Conservation (phyloP, 345 rosid genomes). For the Reutealis trisperma region DNA sequence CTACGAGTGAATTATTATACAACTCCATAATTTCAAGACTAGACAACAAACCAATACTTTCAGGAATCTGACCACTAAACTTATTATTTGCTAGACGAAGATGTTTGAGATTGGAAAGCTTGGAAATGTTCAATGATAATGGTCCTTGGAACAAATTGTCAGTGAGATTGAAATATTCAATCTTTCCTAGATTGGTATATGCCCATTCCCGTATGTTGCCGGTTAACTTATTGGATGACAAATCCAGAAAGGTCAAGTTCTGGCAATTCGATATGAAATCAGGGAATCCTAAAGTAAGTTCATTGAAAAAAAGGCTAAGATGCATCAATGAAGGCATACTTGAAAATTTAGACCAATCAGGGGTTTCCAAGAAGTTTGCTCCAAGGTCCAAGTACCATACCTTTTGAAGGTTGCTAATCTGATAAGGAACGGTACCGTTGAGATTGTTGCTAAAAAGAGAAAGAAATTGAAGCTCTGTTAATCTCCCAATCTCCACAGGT, state of each 20-base stretch:
- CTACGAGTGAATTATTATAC: constrained; percentile 44
- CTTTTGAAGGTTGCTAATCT: constrained; percentile 49
- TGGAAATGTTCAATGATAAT: constrained; percentile 44
- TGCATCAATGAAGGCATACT: constrained; percentile 48
- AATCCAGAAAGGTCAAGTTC: constrained; percentile 56
- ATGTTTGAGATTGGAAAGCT: constrained; percentile 50
- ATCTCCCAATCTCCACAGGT: constrained; percentile 41
- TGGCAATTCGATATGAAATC: constrained; percentile 39
- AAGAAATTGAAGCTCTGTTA: constrained; percentile 44
- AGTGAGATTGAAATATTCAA: constrained; percentile 45
- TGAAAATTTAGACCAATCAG: constrained; percentile 57
- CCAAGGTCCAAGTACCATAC: constrained; percentile 56
- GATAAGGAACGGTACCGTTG: constrained; percentile 46
- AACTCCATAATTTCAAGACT: constrained; percentile 45
- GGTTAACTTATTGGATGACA: constrained; percentile 42
- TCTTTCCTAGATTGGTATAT: constrained; percentile 44
- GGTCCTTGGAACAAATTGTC: constrained; percentile 44
- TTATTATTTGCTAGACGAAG: constrained; percentile 38
- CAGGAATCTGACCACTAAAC: constrained; percentile 49
- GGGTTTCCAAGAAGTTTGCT: constrained; percentile 46
- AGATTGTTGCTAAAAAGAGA: constrained; percentile 46
- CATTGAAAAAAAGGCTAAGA: constrained; percentile 43
- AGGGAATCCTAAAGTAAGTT: constrained; percentile 43
- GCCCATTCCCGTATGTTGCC: constrained; percentile 51
- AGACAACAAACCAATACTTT: constrained; percentile 38